These are phyloP conservation scores for Acacia concinna DNA, from an alignment of 331 rosid species.

Conservation along the genomic window DNA sequence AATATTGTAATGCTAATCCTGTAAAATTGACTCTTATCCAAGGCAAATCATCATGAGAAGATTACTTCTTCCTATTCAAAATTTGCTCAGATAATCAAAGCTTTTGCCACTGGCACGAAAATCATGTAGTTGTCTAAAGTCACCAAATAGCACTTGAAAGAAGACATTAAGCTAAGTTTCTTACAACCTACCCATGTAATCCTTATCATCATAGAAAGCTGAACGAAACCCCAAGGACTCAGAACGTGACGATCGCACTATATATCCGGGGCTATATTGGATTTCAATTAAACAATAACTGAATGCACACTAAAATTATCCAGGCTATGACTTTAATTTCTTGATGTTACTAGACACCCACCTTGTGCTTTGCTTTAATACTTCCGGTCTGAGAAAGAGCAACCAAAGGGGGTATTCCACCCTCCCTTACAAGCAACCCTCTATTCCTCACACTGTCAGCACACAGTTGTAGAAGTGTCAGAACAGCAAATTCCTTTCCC, in stretches of 20 bases:
- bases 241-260: conserved; percentile 1
- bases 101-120: neutral
- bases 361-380: conserved; percentile 88
- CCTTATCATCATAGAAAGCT: neutral
- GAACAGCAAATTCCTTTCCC: conserved; percentile 85
- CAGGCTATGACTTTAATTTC: neutral
- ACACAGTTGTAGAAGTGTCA: conserved; percentile 72
- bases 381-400: conserved; percentile 82
- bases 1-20: neutral
- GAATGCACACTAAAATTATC: neutral
- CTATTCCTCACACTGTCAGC: conserved; percentile 65
- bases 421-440: conserved; percentile 85
- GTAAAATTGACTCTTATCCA: neutral
- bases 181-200: neutral
- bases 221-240: conserved; percentile 7
- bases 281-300: neutral
- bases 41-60: neutral
- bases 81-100: neutral
- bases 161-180: neutral
- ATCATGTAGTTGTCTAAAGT: neutral
- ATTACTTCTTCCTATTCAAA: neutral
- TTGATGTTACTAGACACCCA: conserved; percentile 9
- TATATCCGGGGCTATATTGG: neutral
- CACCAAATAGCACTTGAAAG: neutral
- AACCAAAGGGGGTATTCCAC: conserved; percentile 85